These are phyloP conservation scores for Leucoagaricus sp. DNA, from an alignment of 1,284 basidiomycete genomes.

Conservation along the genomic window DNA sequence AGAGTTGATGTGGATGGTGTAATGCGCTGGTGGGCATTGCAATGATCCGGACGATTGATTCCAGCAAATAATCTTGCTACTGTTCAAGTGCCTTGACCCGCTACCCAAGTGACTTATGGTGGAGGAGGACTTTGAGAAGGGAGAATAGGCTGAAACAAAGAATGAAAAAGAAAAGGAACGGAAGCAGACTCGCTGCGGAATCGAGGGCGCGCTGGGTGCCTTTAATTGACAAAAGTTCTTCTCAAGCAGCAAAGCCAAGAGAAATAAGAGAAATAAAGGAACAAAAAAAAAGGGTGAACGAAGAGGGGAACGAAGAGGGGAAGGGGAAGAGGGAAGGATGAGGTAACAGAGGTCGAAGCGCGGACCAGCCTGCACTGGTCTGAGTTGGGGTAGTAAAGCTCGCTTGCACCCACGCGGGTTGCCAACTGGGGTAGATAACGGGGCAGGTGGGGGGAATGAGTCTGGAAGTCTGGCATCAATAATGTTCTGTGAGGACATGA, in stretches of 20 bases:
- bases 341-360: not conserved
- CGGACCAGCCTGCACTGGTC: not conserved
- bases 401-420: conserved; percentile 2
- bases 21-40: not conserved
- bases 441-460: too few species aligned
- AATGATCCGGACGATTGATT: not conserved
- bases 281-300: not conserved
- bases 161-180: conserved; percentile 30
- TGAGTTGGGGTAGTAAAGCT: not conserved
- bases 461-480: conserved; percentile 7
- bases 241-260: conserved; percentile 19
- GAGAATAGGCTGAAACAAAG: not conserved
- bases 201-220: not conserved
- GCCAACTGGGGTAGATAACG: conserved; percentile 1
- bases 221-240: conserved; percentile 13
- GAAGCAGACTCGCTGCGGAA: conserved; percentile 35
- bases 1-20: conserved; percentile 1
- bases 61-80: not conserved
- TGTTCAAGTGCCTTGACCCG: not conserved
- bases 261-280: too few species aligned
- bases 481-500: not conserved
- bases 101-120: too few species aligned
- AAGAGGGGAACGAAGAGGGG: not conserved
- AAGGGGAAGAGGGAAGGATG: not conserved
- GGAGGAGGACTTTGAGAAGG: too few species aligned